Conservation (phyloP, 352 stramenopile species). For the Aphanomyces astaci region DNA sequence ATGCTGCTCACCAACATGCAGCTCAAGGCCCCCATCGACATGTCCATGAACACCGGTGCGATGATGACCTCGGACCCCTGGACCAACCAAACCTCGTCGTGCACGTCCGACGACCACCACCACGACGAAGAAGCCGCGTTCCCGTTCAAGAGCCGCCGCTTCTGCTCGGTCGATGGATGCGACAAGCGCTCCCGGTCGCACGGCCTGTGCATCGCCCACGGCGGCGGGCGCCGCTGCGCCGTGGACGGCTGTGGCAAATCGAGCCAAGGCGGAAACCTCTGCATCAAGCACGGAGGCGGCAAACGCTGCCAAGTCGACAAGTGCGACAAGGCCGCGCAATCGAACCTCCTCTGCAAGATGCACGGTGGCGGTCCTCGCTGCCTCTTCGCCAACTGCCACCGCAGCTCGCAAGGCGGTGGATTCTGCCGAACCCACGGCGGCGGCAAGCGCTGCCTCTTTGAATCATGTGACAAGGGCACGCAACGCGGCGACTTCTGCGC, state of each 20-base stretch:
- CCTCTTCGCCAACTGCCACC: slow-evolving; percentile 51
- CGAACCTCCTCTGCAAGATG: slow-evolving; percentile 77
- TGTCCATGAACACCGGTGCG: slow-evolving; percentile 76
- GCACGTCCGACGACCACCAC: background rate
- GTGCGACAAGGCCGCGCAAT: slow-evolving; percentile 75
- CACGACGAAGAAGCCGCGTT: slow-evolving; percentile 24
- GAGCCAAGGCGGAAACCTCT: slow-evolving; percentile 69
- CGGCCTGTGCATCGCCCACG: slow-evolving; percentile 78
- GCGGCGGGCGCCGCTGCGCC: slow-evolving; percentile 62
- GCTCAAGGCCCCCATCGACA: slow-evolving; percentile 49
- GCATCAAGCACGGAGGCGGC: slow-evolving; percentile 76
- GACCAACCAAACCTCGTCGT: background rate
- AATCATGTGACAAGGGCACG: slow-evolving; percentile 79
- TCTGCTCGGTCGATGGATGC: slow-evolving; percentile 68
- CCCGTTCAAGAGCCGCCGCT: slow-evolving; percentile 46
- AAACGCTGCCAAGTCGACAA: slow-evolving; percentile 69
- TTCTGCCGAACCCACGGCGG: slow-evolving; percentile 80
- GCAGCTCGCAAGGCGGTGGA: slow-evolving; percentile 66
- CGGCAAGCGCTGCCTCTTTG: slow-evolving; percentile 77
- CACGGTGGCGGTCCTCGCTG: slow-evolving; percentile 77
- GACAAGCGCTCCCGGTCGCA: slow-evolving; percentile 82
- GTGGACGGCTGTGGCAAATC: slow-evolving; percentile 73
- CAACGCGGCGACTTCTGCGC: slow-evolving; percentile 82
- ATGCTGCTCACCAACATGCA: slow-evolving; percentile 1
- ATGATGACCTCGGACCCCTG: slow-evolving; percentile 88